Conservation (phyloP, 2,329 filamentous ascomycete species). For the Fusarium cyanostomum region DNA sequence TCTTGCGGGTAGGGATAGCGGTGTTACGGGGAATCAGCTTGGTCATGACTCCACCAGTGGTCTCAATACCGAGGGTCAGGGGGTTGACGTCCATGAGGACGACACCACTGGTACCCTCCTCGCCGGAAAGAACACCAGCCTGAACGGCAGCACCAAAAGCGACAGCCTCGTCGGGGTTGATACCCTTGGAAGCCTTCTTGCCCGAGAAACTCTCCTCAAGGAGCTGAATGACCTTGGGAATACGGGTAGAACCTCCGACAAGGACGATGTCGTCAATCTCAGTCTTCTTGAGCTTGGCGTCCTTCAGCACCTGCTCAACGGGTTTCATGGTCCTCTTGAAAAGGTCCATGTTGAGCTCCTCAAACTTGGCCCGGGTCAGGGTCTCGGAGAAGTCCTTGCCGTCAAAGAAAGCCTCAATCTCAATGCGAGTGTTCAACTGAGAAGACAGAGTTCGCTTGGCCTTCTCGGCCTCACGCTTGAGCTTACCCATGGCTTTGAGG, state of each 20-base stretch:
- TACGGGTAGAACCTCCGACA: conserved; percentile 98
- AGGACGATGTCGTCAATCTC: conserved; percentile 97
- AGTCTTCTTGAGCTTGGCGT: conserved; percentile 95
- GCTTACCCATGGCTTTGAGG: conserved; percentile 97
- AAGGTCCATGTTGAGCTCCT: conserved; percentile 98
- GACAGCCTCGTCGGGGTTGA: conserved; percentile 99
- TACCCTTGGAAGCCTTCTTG: conserved; percentile 99
- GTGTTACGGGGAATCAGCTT: conserved; percentile 96
- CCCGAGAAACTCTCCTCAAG: conserved; percentile 95
- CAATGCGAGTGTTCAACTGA: conserved; percentile 91
- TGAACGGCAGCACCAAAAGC: conserved; percentile 98
- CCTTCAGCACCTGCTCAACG: conserved; percentile 98
- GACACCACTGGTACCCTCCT: conserved; percentile 80
- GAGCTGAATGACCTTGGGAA: conserved; percentile 94
- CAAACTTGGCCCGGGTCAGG: conserved; percentile 97
- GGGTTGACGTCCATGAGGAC: conserved; percentile 99
- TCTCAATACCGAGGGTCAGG: conserved; percentile 95
- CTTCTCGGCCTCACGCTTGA: conserved; percentile 99
- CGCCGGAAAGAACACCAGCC: conserved; percentile 92
- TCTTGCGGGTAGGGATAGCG: conserved; percentile 94
- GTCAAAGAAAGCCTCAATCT: conserved; percentile 97
- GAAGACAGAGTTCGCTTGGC: conserved; percentile 98
- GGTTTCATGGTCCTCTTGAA: conserved; percentile 99
- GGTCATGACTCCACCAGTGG: conserved; percentile 97
- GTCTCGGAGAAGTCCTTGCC: conserved; percentile 99